Base-by-base conservation (phyloP, 2,329 filamentous ascomycete species). In the Alternaria arbusti region DNA sequence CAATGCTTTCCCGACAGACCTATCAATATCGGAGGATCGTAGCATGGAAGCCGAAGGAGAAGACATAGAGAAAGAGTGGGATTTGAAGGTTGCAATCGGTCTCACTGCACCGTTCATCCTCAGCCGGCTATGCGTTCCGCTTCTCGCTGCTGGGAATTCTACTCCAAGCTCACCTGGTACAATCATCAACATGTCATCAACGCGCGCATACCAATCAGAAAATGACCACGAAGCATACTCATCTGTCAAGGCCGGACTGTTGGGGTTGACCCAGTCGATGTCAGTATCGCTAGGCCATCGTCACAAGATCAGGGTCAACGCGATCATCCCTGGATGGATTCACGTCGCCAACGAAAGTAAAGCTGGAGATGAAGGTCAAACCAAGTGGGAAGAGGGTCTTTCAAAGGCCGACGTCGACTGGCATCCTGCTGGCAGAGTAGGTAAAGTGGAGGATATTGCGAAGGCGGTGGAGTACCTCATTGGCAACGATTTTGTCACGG, bases 291-390 rank as follows among this genome's bases (percentile, higher is more conserved):
- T 86, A 13, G 81, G 79, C 2, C 77, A 81, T 52, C 71, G 75
- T 4, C 79, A 81, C 47, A 79, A 80, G 11, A 80, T 86, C 25
- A 76, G 83, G 5, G 82, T 84, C 25, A 86, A 85, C 64, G 80
- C 83, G 0, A 82, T 86, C 15, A 69, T 85, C 32, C 84, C 84
- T 0, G 84, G 85, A 0, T 86, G 85, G 85, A 84, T 87, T 50
- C 80, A 86, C 67, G 84, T 86, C 8, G 75, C 70, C 50, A 77
- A 85, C 49, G 82, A 84, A 71, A 79, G 75, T 45, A 76, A 77
- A 64, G 70, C 71, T 43, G 82, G 74, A 3, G 82, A 86, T 67
- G 79, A 82, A 67, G 72, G 77, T 44, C 79, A 79, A 0, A 63
- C 54, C 51, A 64, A 65, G 32, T 86, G 84, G 85, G 83, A 84